These are phyloP conservation scores for Poa annua DNA, from an alignment of 176 grass and related monocot species.

Conservation along the genomic window DNA sequence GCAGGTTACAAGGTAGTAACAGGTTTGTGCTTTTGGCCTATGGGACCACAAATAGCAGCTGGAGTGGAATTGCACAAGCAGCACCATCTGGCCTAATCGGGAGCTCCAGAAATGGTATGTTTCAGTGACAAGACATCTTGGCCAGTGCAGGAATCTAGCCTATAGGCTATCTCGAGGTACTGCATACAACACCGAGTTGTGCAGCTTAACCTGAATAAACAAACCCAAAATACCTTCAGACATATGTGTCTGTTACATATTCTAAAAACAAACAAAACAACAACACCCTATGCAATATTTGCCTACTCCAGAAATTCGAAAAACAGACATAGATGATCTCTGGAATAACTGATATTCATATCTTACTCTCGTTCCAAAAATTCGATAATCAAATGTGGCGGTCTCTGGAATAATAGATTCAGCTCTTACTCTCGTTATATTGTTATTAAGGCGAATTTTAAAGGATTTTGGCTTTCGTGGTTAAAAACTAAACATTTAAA, in stretches of 20 bases:
- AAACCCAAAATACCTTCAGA: neutral
- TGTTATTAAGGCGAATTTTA: neutral
- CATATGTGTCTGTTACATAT: neutral
- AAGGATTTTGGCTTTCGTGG: neutral
- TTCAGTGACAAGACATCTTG: slow-evolving; percentile 3
- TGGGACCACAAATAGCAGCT: neutral
- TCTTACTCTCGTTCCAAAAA: neutral
- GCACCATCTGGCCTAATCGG: slow-evolving; percentile 7
- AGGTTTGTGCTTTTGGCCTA: neutral
- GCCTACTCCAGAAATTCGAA: neutral
- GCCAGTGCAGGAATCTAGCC: slow-evolving; percentile 8
- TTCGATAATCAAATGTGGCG: neutral
- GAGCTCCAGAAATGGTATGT: slow-evolving; percentile 4
- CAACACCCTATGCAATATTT: neutral
- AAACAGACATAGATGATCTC: neutral
- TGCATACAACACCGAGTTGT: neutral
- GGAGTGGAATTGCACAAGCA: neutral
- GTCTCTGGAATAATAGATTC: neutral
- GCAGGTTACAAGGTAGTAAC: too few relatives aligned
- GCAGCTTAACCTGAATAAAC: too few relatives aligned
- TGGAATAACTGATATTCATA: neutral
- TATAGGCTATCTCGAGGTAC: neutral
- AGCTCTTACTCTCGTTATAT: neutral
- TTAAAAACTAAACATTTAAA: neutral
- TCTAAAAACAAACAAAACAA: neutral